phyloP scores from a whole-genome alignment of 306 rosid species.

The Vigna nakashimae region DNA sequence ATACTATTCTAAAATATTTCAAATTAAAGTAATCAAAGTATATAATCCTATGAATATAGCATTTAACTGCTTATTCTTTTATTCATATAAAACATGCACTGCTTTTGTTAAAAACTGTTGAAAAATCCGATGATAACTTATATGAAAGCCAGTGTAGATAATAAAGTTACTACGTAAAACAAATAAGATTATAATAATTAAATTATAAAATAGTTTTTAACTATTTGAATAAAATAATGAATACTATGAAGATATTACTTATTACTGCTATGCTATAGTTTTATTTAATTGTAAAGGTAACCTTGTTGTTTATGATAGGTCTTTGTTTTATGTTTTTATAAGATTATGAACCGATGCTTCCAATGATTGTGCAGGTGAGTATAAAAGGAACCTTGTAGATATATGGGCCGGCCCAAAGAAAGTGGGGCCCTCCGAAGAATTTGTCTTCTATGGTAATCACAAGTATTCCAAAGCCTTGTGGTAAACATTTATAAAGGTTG shows the following conservation, averaged over 20 bases:
- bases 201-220: not conserved
- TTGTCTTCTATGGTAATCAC: constrained; percentile 37
- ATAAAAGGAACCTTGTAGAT: constrained; percentile 46
- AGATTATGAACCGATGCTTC: not conserved
- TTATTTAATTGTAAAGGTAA: not conserved
- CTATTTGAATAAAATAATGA: not conserved
- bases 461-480: constrained; percentile 32
- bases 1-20: too few relatives aligned
- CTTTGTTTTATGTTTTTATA: not conserved
- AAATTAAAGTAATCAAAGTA: too few relatives aligned
- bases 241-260: not conserved
- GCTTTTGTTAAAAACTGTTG: too few relatives aligned
- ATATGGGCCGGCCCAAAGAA: constrained; percentile 76
- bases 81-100: too few relatives aligned
- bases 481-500: constrained; percentile 47
- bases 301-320: not conserved
- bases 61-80: too few relatives aligned
- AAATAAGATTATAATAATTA: not conserved
- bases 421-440: constrained; percentile 43
- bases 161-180: not conserved
- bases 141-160: not conserved
- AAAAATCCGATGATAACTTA: too few relatives aligned
- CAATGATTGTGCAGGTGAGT: not conserved
- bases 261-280: not conserved
- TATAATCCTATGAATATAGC: too few relatives aligned